Conservation (phyloP, 163 green algal species). For the Scenedesmus sp. region DNA sequence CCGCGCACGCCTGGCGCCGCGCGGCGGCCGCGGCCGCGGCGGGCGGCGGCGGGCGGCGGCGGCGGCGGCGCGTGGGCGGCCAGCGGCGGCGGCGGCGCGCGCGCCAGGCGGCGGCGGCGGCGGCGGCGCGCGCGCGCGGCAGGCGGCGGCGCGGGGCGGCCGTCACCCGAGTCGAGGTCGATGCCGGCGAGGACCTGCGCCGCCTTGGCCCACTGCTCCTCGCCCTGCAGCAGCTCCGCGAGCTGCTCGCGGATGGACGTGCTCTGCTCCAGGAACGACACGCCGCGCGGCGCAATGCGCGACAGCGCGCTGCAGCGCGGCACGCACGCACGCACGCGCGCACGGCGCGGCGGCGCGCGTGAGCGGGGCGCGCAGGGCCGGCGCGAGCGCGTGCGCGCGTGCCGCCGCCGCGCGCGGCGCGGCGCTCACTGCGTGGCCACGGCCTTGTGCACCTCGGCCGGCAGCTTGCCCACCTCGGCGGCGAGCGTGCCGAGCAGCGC, state of each 20-base stretch:
- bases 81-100: too few species aligned
- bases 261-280: conserved; percentile 90
- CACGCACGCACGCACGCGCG: background rate
- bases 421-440: conserved; percentile 79
- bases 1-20: conserved; percentile 21
- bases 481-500: conserved; percentile 80
- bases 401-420: too few species aligned
- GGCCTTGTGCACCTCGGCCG: conserved; percentile 70
- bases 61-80: too few species aligned
- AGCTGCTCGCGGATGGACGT: conserved; percentile 85
- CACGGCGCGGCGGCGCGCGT: too few species aligned
- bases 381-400: too few species aligned
- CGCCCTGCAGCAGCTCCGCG: conserved; percentile 75
- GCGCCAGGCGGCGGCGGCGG: too few species aligned
- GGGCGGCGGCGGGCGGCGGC: too few species aligned
- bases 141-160: too few species aligned
- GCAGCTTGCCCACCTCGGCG: conserved; percentile 65
- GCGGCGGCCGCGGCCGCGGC: background rate
- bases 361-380: too few species aligned
- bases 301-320: conserved; percentile 23
- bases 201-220: conserved; percentile 92
- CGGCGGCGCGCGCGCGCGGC: too few species aligned
- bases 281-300: conserved; percentile 54
- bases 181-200: conserved; percentile 92
- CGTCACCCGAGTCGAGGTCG: conserved; percentile 83